A percentile compares a stretch with the other conserved stretches of the same genome.
These are phyloP conservation scores for Solanum tacnaense DNA, from an alignment of 257 asterid species.

Conservation along the genomic window DNA sequence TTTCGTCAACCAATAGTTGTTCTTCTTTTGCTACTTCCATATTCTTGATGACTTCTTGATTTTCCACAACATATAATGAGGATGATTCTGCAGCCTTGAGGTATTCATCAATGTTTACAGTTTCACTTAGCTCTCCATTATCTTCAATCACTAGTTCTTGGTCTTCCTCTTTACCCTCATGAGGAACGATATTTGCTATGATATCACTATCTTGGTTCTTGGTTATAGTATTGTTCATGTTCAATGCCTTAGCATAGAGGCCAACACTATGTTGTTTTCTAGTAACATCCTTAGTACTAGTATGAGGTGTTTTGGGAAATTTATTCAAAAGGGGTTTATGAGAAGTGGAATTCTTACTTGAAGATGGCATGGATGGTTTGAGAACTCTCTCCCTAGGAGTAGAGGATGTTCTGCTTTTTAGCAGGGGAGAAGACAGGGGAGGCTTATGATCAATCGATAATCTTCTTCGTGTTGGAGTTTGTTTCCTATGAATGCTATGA, in stretches of 20 bases:
- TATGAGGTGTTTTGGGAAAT: slow-evolving; percentile 2
- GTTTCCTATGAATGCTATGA: neutral
- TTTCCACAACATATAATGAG: slow-evolving; percentile 1
- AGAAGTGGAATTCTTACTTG: slow-evolving; percentile 3
- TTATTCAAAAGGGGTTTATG: slow-evolving; percentile 17
- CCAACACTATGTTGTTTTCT: slow-evolving; percentile 7
- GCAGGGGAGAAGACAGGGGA: slow-evolving; percentile 21
- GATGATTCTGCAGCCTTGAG: slow-evolving; percentile 7
- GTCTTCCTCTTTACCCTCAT: slow-evolving; percentile 13
- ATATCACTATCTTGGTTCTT: slow-evolving; percentile 2
- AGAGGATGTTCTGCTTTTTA: slow-evolving; percentile 25
- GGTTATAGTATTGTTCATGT: neutral
- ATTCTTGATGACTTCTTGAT: neutral
- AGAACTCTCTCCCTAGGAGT: slow-evolving; percentile 13
- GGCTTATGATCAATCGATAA: slow-evolving; percentile 44
- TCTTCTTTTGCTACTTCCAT: slow-evolving; percentile 20
- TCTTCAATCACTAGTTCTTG: slow-evolving; percentile 5
- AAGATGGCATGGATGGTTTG: slow-evolving; percentile 25
- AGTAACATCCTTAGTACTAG: slow-evolving; percentile 15
- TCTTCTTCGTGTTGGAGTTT: slow-evolving; percentile 23
- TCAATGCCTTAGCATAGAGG: slow-evolving; percentile 18
- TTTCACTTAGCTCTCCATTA: slow-evolving; percentile 8
- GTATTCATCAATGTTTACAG: slow-evolving; percentile 1
- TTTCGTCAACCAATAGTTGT: slow-evolving; percentile 6
- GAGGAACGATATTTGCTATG: slow-evolving; percentile 2